Evolutionary conservation across 1,284 basidiomycete genomes (phyloP).

Genomic region (Gymnopus androsaceus): DNA sequence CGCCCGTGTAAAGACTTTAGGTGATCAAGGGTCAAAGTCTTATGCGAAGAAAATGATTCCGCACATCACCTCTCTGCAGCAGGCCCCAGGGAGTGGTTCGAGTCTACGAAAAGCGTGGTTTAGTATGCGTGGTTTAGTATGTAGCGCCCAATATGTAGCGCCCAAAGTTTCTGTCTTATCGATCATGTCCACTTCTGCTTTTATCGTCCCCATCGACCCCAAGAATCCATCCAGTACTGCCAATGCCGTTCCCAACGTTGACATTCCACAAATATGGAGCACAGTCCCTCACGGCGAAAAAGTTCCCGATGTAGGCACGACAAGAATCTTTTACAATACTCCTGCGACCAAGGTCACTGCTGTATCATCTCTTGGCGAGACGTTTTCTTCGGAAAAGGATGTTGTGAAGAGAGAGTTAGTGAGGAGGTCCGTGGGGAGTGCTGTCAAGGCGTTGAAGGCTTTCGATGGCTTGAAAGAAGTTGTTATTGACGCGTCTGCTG

Average conservation of each 20-base stretch:
- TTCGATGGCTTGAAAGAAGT: conserved; percentile 63
- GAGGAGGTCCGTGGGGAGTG: conserved; percentile 66
- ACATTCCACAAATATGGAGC: conserved; percentile 8
- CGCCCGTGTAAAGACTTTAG: too few species aligned
- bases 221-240: conserved; percentile 4
- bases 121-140: too few species aligned
- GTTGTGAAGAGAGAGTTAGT: conserved; percentile 62
- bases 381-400: conserved; percentile 49
- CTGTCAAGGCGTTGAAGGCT: conserved; percentile 63
- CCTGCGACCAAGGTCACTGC: conserved; percentile 49
- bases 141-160: too few species aligned
- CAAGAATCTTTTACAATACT: conserved; percentile 64
- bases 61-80: too few species aligned
- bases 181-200: conserved; percentile 18
- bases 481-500: conserved; percentile 59
- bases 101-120: too few species aligned
- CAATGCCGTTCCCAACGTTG: conserved; percentile 4
- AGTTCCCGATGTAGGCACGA: conserved; percentile 62
- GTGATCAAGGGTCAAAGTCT: too few species aligned
- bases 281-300: conserved; percentile 9
- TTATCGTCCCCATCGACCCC: conserved; percentile 16
- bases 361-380: conserved; percentile 65
- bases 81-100: too few species aligned
- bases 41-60: too few species aligned
- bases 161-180: too few species aligned